phyloP scores from a whole-genome alignment of 2,329 filamentous ascomycete genomes.

The Sporothrix protearum region DNA sequence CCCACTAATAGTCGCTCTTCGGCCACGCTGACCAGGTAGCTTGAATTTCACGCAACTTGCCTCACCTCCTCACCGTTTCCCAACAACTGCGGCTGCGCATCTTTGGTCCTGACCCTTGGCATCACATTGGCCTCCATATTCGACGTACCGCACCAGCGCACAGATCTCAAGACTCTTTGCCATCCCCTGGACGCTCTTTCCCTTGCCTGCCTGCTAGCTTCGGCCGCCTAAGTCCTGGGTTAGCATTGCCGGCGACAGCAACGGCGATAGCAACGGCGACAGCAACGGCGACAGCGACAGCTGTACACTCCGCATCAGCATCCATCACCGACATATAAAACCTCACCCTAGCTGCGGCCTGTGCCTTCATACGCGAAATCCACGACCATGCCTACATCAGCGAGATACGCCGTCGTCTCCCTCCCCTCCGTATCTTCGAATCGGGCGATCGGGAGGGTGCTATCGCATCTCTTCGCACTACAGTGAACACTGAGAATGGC shows the following conservation, averaged over 20 bases:
- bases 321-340: not conserved
- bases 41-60: conserved; percentile 24
- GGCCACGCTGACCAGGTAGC: conserved; percentile 1
- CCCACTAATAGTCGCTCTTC: conserved; percentile 11
- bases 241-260: not conserved
- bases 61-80: not conserved
- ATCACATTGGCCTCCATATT: not conserved
- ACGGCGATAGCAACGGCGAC: not conserved
- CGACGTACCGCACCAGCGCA: not conserved
- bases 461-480: conserved; percentile 68
- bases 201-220: not conserved
- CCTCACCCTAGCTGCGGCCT: not conserved
- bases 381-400: conserved; percentile 41
- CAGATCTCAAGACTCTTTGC: not conserved
- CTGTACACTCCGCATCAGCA: not conserved
- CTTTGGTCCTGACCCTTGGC: not conserved
- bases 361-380: conserved; percentile 10
- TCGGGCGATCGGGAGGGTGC: conserved; percentile 78
- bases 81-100: not conserved
- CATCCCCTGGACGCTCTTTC: not conserved
- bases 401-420: conserved; percentile 82
- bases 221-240: not conserved
- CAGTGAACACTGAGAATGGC: conserved; percentile 70
- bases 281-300: not conserved
- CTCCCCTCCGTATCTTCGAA: conserved; percentile 80